Evolutionary conservation across 306 rosid genomes (phyloP), one percentile per base, ranked within the genome.

Genomic region (Cucurbita argyrosperma): DNA sequence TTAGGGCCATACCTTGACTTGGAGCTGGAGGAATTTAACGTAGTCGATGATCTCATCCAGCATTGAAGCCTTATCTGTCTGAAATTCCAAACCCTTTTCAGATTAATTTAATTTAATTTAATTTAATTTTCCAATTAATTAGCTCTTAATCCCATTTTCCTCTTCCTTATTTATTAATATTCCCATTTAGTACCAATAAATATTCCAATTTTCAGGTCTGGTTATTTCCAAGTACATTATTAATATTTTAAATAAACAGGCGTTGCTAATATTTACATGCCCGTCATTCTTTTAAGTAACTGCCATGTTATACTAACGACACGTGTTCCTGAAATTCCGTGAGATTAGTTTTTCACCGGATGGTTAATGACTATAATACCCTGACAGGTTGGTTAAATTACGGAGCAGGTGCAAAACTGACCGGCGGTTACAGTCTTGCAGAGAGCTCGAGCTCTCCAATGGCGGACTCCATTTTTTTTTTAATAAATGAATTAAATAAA

Each of bases 51-150:
- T 95, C 96, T 95, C 99, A 80, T 95, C 99, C 70, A 95, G 88
- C 99, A 95, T 95, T 71, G 99, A 95, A 75, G 99, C 96, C 78
- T 95, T 95, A 68, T 95, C 99, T 75, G 99, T 88, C 99, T 95
- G 96, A 79, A 86, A 85, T 79, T 81, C 83, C 88, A 80, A 75
- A 76, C 16, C 54, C 40, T 42, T 40, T 26, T 35, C 67, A 52
- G 18, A 56, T 55, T 52, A 37, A 50, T 50, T 47, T 0, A 0
- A 9, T 2, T 46, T 46, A 6, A 10, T 46, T 46, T 45, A 10
- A 46, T 6, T 46, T 10, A 47, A 47, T 47, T 47, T 11, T 1
- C 13, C 5, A 3, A 47, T 47, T 50, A 13, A 49, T 42, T 65
- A 30, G 15, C 46, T 40, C 26, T 23, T 37, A 45, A 47, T 69